Base-by-base conservation (phyloP, 345 rosid genomes). In the Eucalyptus decipiens region DNA sequence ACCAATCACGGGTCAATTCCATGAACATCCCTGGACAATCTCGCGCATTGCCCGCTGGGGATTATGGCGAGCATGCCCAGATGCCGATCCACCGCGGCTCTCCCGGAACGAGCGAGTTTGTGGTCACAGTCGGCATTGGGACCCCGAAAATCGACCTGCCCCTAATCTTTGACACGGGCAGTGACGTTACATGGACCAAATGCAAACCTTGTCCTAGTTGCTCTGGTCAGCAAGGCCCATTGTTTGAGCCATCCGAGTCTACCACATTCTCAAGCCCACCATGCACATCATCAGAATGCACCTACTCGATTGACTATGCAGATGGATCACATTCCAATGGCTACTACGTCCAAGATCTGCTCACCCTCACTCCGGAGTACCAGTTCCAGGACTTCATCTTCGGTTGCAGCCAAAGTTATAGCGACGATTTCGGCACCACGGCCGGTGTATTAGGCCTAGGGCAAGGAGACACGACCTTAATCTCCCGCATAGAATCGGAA, bases 91-190 rank as follows among this genome's bases (percentile, higher is more conserved):
- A 4, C 26, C 28, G 8, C 8, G 15, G 28, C 45, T 11, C 83
- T 76, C 83, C 83, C 0, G 86, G 89, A 49, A 34, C 69, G 2
- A 88, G 89, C 7, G 67, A 51, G 26, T 90, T 48, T 9, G 86
- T 54, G 47, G 91, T 88, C 30, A 87, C 89, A 4, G 76, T 90
- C 0, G 91, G 88, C 24, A 42, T 92, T 4, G 92, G 93, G 50
- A 92, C 92, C 34, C 93, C 92, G 4, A 50, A 32, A 5, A 45
- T 50, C 6, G 89, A 88, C n/a, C 67, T 91, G 56, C 34, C 76
- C 23, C 67, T 90, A 42, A 14, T 89, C 28, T 89, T 91, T 1
- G 93, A 92, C 88, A 90, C 93, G 8, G 91, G 92, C 43, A 92
- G 92, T 18, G 88, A 28, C 85, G 3, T 88, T n/a, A 88, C 93